phyloP scores from a whole-genome alignment of 108 stramenopile species.

The Phaeodactylum tricornutum region DNA sequence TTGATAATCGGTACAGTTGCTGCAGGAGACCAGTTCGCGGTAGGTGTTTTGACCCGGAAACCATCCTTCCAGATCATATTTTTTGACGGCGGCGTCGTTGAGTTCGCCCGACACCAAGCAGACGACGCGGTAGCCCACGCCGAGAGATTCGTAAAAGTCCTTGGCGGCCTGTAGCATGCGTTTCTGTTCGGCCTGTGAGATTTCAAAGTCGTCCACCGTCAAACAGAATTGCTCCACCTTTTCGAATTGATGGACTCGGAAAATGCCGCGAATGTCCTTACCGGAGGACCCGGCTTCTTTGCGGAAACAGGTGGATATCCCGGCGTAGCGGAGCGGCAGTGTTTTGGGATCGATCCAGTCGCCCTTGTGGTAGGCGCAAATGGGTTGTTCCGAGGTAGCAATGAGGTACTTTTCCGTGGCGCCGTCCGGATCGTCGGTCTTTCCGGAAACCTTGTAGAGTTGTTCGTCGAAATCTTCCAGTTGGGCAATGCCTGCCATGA shows the following conservation, averaged over 20 bases:
- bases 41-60: slow-evolving; percentile 97
- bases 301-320: slow-evolving; percentile 98
- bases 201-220: slow-evolving; percentile 89
- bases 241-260: slow-evolving; percentile 99
- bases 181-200: slow-evolving; percentile 83
- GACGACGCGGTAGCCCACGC: slow-evolving; percentile 94
- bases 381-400: slow-evolving; percentile 99
- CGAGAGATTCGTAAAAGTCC: slow-evolving; percentile 94
- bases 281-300: slow-evolving; percentile 99
- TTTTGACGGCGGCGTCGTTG: slow-evolving; percentile 98
- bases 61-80: slow-evolving; percentile 98
- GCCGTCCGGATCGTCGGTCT: slow-evolving; percentile 86
- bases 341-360: slow-evolving; percentile 87
- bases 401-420: slow-evolving; percentile 95
- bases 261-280: slow-evolving; percentile 98
- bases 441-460: slow-evolving; percentile 95
- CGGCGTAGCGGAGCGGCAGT: slow-evolving; percentile 87
- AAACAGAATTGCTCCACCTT: slow-evolving; percentile 99
- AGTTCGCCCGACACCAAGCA: slow-evolving; percentile 94
- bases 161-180: slow-evolving; percentile 85
- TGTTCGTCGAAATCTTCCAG: slow-evolving; percentile 99
- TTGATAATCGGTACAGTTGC: slow-evolving; percentile 99
- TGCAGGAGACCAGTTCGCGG: slow-evolving; percentile 96
- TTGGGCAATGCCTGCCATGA: slow-evolving; percentile 99
- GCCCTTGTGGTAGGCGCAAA: slow-evolving; percentile 97